Base-by-base conservation (phyloP, 805 yeast species). In the Maudiozyma barnettii region DNA sequence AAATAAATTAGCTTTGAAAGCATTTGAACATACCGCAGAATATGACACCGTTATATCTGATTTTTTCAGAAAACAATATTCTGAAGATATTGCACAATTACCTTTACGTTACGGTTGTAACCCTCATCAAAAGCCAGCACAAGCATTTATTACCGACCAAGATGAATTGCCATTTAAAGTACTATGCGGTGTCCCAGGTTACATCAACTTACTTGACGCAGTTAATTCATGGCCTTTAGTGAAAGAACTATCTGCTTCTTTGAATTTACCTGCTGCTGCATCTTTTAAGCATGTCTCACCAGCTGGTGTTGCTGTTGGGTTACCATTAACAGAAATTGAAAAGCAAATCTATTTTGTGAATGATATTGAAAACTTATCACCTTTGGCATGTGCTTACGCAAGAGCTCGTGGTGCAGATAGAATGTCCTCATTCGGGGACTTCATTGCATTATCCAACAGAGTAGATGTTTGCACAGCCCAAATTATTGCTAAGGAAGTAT, bases 391-490 rank as follows among this genome's bases (percentile, higher is more conserved):
- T 64, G 99, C 99, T 49, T 93, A 93, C 64, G 99, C 99, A 36
- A 86, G 98, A 73, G 99, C 99, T 48, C 86, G 99, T 72, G 99
- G 99, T 69, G 99, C 99, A 57, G 99, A 93, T 72, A 84, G 99
- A 78, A 93, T 93, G 99, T 90, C 97, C 5, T 86, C 96, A 13
- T 93, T 93, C 66, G 99, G 99, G 66, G 99, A 93, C 72, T 93
- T 89, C 77, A 93, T 93, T 63, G 99, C 99, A 42, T 76, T 93
- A 55, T 89, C 97, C 52, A 91, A 91, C 76, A 86, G 85, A 69
- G 99, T 93, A 57, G 99, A 93, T 69, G 74, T 84, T 46, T 88
- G 96, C 64, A 93, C 99, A 51, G 99, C 99, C 47, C 84, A 85
- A 70, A 91, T 93, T 70, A 93, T 93, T 66, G 85, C 97, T 47